Conservation (phyloP, 2,329 filamentous ascomycete species). For the Rugonectria rugulosa region DNA sequence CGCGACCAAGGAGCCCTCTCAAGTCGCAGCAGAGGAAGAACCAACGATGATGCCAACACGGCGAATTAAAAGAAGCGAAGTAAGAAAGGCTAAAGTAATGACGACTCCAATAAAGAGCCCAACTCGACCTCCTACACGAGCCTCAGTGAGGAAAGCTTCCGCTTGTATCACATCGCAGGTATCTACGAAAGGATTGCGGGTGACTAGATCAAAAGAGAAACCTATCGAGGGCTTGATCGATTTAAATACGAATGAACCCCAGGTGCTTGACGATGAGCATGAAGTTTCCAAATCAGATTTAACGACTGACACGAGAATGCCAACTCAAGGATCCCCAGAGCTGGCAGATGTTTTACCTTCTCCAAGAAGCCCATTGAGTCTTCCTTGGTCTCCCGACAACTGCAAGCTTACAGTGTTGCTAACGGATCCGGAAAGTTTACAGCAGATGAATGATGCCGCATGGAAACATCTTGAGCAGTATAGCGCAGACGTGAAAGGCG, state of each 20-base stretch:
- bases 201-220: neutral
- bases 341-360: neutral
- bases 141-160: neutral
- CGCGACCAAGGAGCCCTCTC: neutral
- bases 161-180: neutral
- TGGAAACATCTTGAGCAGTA: conserved; percentile 44
- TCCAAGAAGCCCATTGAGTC: neutral
- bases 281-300: too few relatives aligned
- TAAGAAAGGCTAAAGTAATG: neutral
- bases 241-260: neutral
- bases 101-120: neutral
- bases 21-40: neutral
- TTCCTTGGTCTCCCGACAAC: neutral
- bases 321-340: neutral
- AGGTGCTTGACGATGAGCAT: neutral
- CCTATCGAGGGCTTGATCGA: neutral
- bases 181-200: neutral
- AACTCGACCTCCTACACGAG: neutral
- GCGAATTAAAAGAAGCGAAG: neutral
- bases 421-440: conserved; percentile 34
- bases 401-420: conserved; percentile 31
- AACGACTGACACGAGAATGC: neutral
- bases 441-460: conserved; percentile 36
- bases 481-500: conserved; percentile 37
- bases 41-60: neutral